Evolutionary conservation across 768 basidiomycete genomes (phyloP).

Genomic region (Xerocomus spinulosus): DNA sequence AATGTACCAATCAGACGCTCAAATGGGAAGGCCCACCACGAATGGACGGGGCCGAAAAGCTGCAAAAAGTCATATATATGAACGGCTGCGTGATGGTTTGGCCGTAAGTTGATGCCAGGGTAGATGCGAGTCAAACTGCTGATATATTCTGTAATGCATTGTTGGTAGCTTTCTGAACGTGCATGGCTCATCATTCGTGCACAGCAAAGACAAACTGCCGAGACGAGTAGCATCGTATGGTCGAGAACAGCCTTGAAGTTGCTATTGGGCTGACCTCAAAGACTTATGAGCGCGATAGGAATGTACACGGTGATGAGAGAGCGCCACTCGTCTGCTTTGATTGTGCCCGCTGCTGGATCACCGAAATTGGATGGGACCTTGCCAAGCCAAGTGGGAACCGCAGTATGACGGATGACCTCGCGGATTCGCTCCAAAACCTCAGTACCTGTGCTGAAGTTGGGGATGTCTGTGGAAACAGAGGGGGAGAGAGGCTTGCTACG

Average conservation of each 20-base stretch:
- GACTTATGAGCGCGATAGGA: not conserved
- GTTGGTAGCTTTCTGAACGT: not conserved
- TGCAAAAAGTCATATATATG: not conserved
- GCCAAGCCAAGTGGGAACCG: not conserved
- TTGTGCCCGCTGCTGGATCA: not conserved
- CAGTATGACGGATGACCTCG: not conserved
- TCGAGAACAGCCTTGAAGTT: not conserved
- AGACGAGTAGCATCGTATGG: not conserved
- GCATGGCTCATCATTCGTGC: not conserved
- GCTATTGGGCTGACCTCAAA: not conserved
- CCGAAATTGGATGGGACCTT: not conserved
- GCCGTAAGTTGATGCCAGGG: not conserved
- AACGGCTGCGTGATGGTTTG: not conserved
- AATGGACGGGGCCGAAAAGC: not conserved
- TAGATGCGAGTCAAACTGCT: not conserved
- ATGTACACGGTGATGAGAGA: not conserved
- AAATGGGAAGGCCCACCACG: not conserved
- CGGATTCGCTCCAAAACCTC: not conserved
- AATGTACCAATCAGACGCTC: not conserved
- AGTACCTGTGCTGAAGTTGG: not conserved
- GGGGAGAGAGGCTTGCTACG: not conserved
- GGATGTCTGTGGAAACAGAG: not conserved
- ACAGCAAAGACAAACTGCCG: not conserved
- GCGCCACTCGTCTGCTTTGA: slow-evolving; percentile 5
- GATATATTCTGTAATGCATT: not conserved